phyloP scores from a whole-genome alignment of 108 stramenopile genomes.

The Stephanodiscus minutulus region DNA sequence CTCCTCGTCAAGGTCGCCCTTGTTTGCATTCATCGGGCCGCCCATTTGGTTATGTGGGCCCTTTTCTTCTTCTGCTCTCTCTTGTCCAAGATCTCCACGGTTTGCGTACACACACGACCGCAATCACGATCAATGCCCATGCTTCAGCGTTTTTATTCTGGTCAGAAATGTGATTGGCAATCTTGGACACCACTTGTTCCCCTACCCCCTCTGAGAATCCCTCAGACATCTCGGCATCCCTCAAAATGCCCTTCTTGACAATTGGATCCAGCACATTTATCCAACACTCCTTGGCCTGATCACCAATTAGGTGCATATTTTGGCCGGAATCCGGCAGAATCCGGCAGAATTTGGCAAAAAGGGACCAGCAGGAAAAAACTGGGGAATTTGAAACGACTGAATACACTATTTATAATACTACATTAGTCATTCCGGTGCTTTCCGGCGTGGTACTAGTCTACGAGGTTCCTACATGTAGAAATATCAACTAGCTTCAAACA shows the following conservation, averaged over 20 bases:
- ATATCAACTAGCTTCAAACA: too few relatives aligned
- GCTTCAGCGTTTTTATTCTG: conserved; percentile 69
- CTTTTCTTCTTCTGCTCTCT: conserved; percentile 2
- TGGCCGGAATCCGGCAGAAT: too few relatives aligned
- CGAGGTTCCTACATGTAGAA: too few relatives aligned
- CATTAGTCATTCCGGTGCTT: too few relatives aligned
- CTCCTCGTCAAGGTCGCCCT: not conserved
- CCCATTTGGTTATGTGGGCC: not conserved
- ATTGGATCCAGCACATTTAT: conserved; percentile 90
- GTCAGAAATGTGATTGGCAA: conserved; percentile 88
- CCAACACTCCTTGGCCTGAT: conserved; percentile 95
- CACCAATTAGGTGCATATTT: too few relatives aligned
- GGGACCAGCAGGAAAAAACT: too few relatives aligned
- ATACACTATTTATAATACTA: too few relatives aligned
- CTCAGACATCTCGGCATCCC: conserved; percentile 70
- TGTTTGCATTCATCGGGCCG: not conserved
- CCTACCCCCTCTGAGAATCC: conserved; percentile 13
- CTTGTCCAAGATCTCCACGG: not conserved
- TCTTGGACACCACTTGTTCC: conserved; percentile 73
- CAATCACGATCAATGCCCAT: too few relatives aligned
- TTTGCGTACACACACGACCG: too few relatives aligned
- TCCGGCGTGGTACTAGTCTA: too few relatives aligned
- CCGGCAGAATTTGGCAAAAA: too few relatives aligned
- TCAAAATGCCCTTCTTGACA: conserved; percentile 83
- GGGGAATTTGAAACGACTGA: too few relatives aligned